phyloP scores from a whole-genome alignment of 2,329 filamentous ascomycete genomes.

The Cadophora gregata region DNA sequence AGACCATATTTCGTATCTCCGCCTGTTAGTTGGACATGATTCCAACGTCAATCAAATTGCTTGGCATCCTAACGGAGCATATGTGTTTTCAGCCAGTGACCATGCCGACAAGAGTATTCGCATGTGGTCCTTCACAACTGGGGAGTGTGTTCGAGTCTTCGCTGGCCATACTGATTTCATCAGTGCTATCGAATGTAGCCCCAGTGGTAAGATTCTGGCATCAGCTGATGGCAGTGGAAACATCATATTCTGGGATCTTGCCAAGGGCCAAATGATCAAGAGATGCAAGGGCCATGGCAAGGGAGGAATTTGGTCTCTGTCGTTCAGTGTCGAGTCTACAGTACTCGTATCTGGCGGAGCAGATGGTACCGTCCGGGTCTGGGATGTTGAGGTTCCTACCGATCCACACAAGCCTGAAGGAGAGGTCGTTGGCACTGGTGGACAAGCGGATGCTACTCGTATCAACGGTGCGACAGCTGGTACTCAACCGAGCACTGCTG shows the following conservation, averaged over 20 bases:
- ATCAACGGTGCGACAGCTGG: conserved; percentile 45
- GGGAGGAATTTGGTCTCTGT: conserved; percentile 90
- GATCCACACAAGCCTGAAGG: conserved; percentile 62
- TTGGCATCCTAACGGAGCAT: conserved; percentile 94
- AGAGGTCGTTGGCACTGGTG: conserved; percentile 47
- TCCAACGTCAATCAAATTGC: conserved; percentile 89
- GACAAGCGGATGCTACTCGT: conserved; percentile 57
- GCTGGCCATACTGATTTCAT: conserved; percentile 90
- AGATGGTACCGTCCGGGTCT: conserved; percentile 90
- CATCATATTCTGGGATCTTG: conserved; percentile 93
- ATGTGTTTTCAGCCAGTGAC: conserved; percentile 90
- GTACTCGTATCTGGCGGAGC: conserved; percentile 89
- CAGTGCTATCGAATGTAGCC: conserved; percentile 82
- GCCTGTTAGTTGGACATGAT: conserved; percentile 91
- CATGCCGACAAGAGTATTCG: conserved; percentile 87
- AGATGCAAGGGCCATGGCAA: conserved; percentile 92
- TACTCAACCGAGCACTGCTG: conserved; percentile 43
- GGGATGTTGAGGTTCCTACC: conserved; percentile 82
- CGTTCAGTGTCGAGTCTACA: conserved; percentile 91
- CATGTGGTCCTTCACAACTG: conserved; percentile 95
- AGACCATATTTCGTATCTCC: conserved; percentile 86
- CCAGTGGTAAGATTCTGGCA: conserved; percentile 88
- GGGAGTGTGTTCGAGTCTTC: conserved; percentile 87
- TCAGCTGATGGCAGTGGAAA: conserved; percentile 87
- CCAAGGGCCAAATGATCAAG: conserved; percentile 85